A percentile compares a stretch with the other conserved stretches of the same genome.
Conservation (phyloP, 805 yeast species). For the Ascoidea tarda region DNA sequence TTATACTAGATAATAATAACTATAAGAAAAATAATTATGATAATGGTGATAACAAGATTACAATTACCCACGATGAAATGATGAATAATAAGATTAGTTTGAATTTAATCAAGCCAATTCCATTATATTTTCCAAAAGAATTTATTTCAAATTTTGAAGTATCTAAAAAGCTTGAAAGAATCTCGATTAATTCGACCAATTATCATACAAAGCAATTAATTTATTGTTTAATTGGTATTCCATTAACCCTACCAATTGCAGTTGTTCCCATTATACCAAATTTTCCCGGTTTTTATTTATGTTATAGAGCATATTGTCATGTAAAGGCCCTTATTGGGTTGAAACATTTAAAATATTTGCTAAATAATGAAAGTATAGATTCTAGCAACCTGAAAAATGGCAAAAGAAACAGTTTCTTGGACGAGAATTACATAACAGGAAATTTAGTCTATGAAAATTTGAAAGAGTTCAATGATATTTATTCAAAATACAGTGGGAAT, state of each 20-base stretch:
- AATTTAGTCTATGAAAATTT: slow-evolving; percentile 2
- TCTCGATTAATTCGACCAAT: slow-evolving; percentile 12
- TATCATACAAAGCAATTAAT: slow-evolving; percentile 22
- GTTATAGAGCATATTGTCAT: slow-evolving; percentile 31
- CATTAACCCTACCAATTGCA: slow-evolving; percentile 27
- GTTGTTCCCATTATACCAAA: slow-evolving; percentile 30
- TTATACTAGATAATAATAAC: no score
- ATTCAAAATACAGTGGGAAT: background rate
- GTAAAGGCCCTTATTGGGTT: slow-evolving; percentile 27
- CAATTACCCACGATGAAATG: slow-evolving; percentile 2
- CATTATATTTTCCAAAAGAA: slow-evolving; percentile 7
- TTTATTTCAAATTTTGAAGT: slow-evolving; percentile 14
- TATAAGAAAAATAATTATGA: no score
- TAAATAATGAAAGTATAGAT: slow-evolving; percentile 12
- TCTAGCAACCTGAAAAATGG: background rate
- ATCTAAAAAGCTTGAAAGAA: slow-evolving; percentile 16
- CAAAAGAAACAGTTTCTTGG: background rate
- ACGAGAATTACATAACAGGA: background rate
- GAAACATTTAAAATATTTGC: slow-evolving; percentile 25
- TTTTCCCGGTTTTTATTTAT: slow-evolving; percentile 31
- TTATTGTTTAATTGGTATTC: slow-evolving; percentile 26
- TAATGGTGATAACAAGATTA: background rate
- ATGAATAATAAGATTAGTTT: background rate
- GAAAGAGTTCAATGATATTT: background rate
- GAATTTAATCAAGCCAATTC: slow-evolving; percentile 5